A percentile compares a stretch with the other conserved stretches of the same genome.
These are phyloP conservation scores for Aquanectria penicillioides DNA, from an alignment of 2,329 filamentous ascomycete species.

Conservation along the genomic window DNA sequence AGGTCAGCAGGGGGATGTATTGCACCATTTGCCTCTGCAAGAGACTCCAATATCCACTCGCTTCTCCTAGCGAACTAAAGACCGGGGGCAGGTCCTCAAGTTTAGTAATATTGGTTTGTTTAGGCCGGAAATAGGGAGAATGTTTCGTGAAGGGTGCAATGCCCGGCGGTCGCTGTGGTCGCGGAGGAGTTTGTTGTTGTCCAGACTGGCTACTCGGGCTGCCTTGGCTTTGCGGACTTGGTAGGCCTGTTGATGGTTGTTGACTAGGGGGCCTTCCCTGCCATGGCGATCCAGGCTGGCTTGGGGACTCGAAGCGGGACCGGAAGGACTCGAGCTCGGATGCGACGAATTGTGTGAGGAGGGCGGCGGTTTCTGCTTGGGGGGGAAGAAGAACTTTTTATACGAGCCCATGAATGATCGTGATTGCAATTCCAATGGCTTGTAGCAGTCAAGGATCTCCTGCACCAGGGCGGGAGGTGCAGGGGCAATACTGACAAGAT, in stretches of 20 bases:
- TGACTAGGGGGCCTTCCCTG: slow-evolving; percentile 9
- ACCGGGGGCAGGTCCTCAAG: slow-evolving; percentile 46
- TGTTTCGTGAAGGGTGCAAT: slow-evolving; percentile 51
- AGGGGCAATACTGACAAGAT: slow-evolving; percentile 50
- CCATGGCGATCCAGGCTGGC: slow-evolving; percentile 43
- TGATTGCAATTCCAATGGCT: slow-evolving; percentile 51
- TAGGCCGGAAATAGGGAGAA: slow-evolving; percentile 50
- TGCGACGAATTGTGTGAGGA: slow-evolving; percentile 12
- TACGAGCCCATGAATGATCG: slow-evolving; percentile 52
- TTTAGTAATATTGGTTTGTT: slow-evolving; percentile 42
- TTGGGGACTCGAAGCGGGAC: slow-evolving; percentile 27
- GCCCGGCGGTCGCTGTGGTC: slow-evolving; percentile 40
- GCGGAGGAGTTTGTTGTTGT: slow-evolving; percentile 31
- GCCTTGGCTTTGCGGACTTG: slow-evolving; percentile 48
- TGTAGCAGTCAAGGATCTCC: slow-evolving; percentile 53
- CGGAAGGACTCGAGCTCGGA: slow-evolving; percentile 19
- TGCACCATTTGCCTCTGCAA: slow-evolving; percentile 51
- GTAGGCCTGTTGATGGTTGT: slow-evolving; percentile 35
- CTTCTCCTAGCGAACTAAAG: slow-evolving; percentile 48
- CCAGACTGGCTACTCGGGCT: slow-evolving; percentile 40
- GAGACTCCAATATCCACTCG: slow-evolving; percentile 50
- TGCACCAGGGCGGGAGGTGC: slow-evolving; percentile 50
- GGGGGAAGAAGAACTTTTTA: slow-evolving; percentile 46
- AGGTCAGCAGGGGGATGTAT: slow-evolving; percentile 48
- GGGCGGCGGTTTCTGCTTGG: slow-evolving; percentile 23